phyloP scores from a whole-genome alignment of 2,329 filamentous ascomycete genomes.

The Botrytis hyacinthi region DNA sequence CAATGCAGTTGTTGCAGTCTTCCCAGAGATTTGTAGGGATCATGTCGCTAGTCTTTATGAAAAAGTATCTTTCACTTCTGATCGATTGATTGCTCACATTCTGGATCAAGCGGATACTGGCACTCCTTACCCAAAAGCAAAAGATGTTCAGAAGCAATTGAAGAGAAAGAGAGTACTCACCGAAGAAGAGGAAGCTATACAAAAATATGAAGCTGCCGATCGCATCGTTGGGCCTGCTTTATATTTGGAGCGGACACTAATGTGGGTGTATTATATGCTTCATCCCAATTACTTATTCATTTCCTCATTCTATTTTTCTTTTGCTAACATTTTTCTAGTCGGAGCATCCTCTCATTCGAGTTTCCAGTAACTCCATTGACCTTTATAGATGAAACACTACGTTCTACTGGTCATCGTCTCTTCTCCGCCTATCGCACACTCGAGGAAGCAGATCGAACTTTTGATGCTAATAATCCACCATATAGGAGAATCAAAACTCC shows the following conservation, averaged over 20 bases:
- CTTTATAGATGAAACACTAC: constrained; percentile 41
- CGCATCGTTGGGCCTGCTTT: constrained; percentile 24
- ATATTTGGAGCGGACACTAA: constrained; percentile 23
- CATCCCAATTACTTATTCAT: background rate
- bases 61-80: constrained; percentile 27
- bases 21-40: constrained; percentile 47
- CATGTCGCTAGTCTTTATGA: constrained; percentile 44
- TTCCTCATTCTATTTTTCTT: constrained; percentile 20
- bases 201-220: constrained; percentile 37
- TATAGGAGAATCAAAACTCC: constrained; percentile 36
- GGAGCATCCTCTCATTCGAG: constrained; percentile 32
- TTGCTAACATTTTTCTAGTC: constrained; percentile 29
- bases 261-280: constrained; percentile 5
- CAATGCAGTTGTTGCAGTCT: constrained; percentile 42
- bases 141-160: constrained; percentile 37
- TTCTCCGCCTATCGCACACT: constrained; percentile 38
- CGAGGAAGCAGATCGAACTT: constrained; percentile 41
- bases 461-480: constrained; percentile 28
- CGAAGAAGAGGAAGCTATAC: constrained; percentile 40
- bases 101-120: constrained; percentile 44
- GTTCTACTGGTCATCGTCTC: constrained; percentile 36
- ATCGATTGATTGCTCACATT: constrained; percentile 40
- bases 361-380: constrained; percentile 42
- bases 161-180: constrained; percentile 42
- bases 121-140: constrained; percentile 45